Evolutionary conservation across 345 rosid genomes (phyloP).

Genomic region (Dipteronia dyeriana): DNA sequence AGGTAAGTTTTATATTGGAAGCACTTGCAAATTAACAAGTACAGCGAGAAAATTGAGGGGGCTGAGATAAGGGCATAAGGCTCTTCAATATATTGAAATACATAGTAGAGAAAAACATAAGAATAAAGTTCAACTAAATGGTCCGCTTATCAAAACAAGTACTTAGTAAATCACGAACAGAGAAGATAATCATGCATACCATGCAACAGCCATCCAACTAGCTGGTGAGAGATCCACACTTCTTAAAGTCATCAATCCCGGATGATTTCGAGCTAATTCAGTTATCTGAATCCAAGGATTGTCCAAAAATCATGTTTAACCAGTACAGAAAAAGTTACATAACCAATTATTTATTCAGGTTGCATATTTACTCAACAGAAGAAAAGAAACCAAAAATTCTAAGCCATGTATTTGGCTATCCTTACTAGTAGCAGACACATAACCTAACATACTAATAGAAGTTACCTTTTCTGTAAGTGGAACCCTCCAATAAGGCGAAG

Average conservation of each 20-base stretch:
- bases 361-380: neutral
- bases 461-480: slow-evolving; percentile 66
- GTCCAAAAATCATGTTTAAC: neutral
- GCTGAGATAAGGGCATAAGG: neutral
- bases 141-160: neutral
- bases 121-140: neutral
- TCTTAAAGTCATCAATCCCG: slow-evolving; percentile 50
- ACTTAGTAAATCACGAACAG: neutral
- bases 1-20: neutral
- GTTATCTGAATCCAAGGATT: slow-evolving; percentile 39
- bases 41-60: neutral
- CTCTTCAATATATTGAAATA: neutral
- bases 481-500: slow-evolving; percentile 58
- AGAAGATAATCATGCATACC: slow-evolving; percentile 40
- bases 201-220: slow-evolving; percentile 94
- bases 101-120: neutral
- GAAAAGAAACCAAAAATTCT: neutral
- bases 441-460: neutral
- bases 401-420: neutral
- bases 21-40: neutral
- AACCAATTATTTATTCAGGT: neutral
- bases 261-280: slow-evolving; percentile 47
- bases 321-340: neutral
- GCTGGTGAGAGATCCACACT: slow-evolving; percentile 82
- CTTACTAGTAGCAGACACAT: neutral